phyloP scores from a whole-genome alignment of 495 filamentous ascomycete genomes.

The Neurospora tetraspora region DNA sequence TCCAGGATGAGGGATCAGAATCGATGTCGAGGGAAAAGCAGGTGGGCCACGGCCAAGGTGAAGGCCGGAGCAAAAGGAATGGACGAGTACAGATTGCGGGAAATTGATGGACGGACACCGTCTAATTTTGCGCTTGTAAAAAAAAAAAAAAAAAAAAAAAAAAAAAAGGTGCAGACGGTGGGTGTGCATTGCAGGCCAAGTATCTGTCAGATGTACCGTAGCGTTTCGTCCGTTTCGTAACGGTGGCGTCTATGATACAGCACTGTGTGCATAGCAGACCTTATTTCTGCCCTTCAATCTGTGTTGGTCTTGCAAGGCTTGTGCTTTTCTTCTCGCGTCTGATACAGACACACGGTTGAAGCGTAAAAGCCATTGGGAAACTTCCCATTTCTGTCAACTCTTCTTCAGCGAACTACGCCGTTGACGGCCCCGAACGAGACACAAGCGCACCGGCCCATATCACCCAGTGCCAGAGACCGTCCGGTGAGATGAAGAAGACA shows the following conservation, averaged over 20 bases:
- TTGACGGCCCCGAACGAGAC: background rate
- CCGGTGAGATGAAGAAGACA: slow-evolving; percentile 18
- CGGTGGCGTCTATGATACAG: background rate
- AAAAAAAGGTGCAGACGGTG: background rate
- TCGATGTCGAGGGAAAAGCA: background rate
- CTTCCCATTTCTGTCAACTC: background rate
- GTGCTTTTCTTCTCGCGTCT: background rate
- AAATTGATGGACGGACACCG: background rate
- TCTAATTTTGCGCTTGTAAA: background rate
- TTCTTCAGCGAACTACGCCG: background rate
- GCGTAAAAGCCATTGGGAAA: background rate
- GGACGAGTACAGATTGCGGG: background rate
- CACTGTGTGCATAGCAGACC: background rate
- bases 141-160: background rate
- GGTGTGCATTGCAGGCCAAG: background rate
- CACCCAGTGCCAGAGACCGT: background rate
- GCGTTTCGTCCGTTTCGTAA: background rate
- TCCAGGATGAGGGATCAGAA: background rate
- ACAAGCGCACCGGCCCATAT: background rate
- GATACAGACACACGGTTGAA: background rate
- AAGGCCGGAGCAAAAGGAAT: background rate
- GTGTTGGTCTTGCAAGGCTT: background rate
- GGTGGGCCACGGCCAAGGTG: background rate
- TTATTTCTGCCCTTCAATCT: background rate
- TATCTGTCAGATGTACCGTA: background rate